Evolutionary conservation across 2,329 filamentous ascomycete genomes (phyloP), one percentile per base, ranked within the genome.

Genomic region (Furcasterigmium furcatum): DNA sequence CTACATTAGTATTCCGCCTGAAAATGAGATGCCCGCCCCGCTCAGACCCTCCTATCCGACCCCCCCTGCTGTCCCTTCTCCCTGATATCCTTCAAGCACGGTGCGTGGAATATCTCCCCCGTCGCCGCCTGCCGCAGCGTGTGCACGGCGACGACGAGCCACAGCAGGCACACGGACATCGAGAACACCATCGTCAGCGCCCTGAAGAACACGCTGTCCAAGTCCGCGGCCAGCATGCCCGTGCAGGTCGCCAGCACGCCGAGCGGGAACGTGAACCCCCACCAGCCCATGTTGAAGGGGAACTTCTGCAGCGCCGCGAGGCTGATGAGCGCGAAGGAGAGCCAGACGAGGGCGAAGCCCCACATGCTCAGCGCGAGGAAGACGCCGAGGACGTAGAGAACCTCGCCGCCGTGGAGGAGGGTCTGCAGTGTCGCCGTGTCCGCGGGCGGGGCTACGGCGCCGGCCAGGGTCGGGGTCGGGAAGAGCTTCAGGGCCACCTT

Each of bases 311-410:
- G 70, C 3, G 57, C 55, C 29, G 52, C 53, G 36, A 70, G 61
- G 51, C 65, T 69, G 49, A 71, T 61, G 41, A 72, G 57, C 4
- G 71, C 71, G 43, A 72, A 72, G 9, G 58, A 64, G 5, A 73
- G 52, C 67, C 71, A 72, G 4, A 71, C 55, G 6, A 74, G 57
- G 3, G 63, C 71, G 41, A 73, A 73, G 1, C 67, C 70, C 66
- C 68, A 73, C 61, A 74, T 67, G 24, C 70, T 48, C 10, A 73
- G 56, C 5, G 64, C 70, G 9, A 66, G 43, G 41, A 72, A 64
- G 18, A 80, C 66, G 1, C 84, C 82, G 1, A 82, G 47, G 2
- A 82, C 66, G 51, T 85, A 85, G 6, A 84, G 67, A 4, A 84
- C 68, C 21, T 74, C 66, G 0, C 79, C 77, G 19, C 53, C 62